Percentiles rank a stretch among this genome's conserved stretches.
Evolutionary conservation across 495 filamentous ascomycete species (phyloP).

Genomic region (Penicillium maclennaniae): DNA sequence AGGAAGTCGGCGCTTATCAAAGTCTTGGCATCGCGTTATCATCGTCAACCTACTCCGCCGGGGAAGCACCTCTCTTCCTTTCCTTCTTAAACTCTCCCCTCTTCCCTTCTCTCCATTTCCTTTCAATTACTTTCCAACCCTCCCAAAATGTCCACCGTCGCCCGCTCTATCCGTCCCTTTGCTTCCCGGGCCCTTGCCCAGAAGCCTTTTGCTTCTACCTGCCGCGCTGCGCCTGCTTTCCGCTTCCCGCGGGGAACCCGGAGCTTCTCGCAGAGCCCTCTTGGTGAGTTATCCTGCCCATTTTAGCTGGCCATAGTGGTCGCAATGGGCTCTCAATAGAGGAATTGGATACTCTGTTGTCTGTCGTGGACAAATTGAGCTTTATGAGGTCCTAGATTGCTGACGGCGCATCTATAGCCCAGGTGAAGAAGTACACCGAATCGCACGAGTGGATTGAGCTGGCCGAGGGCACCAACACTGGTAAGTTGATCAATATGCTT

Average conservation of each 20-base stretch:
- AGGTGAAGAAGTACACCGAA: conserved; percentile 85
- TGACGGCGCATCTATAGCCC: conserved; percentile 32
- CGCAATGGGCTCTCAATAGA: not conserved
- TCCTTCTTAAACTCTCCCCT: conserved; percentile 26
- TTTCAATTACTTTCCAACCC: conserved; percentile 17
- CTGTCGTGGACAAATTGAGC: not conserved
- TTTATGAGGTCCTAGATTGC: conserved; percentile 12
- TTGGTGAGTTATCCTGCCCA: conserved; percentile 34
- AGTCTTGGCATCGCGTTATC: conserved; percentile 33
- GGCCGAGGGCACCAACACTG: conserved; percentile 60
- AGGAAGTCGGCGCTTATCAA: conserved; percentile 29
- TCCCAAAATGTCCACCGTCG: conserved; percentile 39
- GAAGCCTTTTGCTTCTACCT: conserved; percentile 36
- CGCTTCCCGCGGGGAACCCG: conserved; percentile 52
- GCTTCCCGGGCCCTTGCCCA: conserved; percentile 41
- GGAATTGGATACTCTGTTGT: not conserved
- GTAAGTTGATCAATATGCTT: conserved; percentile 19
- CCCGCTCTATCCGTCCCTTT: conserved; percentile 40
- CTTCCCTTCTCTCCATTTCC: conserved; percentile 20
- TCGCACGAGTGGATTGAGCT: conserved; percentile 98
- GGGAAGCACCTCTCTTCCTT: conserved; percentile 26
- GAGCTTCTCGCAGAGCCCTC: conserved; percentile 46
- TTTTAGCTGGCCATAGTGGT: conserved; percentile 6
- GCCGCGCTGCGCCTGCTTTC: conserved; percentile 39
- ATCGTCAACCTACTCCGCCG: conserved; percentile 20